Base-by-base conservation (phyloP, 2,329 filamentous ascomycete genomes). In the Rosellinia necatrix region DNA sequence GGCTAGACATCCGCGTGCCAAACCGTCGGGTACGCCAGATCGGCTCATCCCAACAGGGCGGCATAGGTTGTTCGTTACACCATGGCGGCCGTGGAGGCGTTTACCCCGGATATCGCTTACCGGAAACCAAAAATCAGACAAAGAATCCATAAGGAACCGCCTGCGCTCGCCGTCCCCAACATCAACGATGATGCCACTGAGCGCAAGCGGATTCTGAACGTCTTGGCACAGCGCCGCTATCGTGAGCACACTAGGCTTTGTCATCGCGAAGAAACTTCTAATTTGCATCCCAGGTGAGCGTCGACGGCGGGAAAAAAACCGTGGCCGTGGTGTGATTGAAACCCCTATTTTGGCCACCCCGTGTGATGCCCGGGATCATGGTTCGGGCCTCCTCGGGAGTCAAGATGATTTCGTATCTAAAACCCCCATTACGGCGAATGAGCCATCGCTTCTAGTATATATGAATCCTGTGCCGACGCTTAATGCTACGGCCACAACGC, bases 211-310 rank as follows among this genome's bases (percentile, higher is more conserved):
- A 72, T 82, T 1, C 60, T 83, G 19, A 83, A 82, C 51, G 77
- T 83, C 8, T 67, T 84, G 30, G 80, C 81, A 1, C 81, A 83
- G 58, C 74, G 81, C 41, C 72, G 81, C 71, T 84, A 83, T 52
- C 71, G 79, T 80, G 61, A 62, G 70, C 53, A 24, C 8, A 15
- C 7, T 15, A 12, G 9, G 5, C 27, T 30, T 6, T 40, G 6
- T 43, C 12, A 19, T 4, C 10, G 22, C n/a, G 2, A 30, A 13
- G 13, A 13, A 38, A 15, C 15, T 5, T 50, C 42, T 37, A 41
- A 44, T 15, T 66, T 56, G 10, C 40, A 34, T 54, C 3, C 24
- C 44, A 57, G 58, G 55, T 41, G 44, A 62, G 32, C 35, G 48
- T 10, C 62, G 52, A 34, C 49, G 57, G 21, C 59, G 58, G 25